phyloP scores from a whole-genome alignment of 768 basidiomycete genomes.

The Punctularia strigosozonata region DNA sequence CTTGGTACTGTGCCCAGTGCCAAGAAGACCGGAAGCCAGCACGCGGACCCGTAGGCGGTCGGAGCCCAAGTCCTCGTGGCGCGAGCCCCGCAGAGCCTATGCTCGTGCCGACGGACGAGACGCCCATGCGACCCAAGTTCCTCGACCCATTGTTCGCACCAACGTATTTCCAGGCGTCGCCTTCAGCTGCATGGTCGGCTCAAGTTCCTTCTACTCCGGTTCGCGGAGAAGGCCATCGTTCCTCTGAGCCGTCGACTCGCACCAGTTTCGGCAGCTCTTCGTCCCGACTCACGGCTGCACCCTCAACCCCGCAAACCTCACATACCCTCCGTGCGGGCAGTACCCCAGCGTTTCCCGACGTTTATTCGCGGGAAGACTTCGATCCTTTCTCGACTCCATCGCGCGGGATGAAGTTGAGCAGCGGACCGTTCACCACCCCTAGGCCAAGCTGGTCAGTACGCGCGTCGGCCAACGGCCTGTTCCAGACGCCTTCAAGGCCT shows the following conservation, averaged over 20 bases:
- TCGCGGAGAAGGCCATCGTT: constrained; percentile 12
- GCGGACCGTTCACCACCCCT: constrained; percentile 47
- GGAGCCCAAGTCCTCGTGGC: constrained; percentile 13
- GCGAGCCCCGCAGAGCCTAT: constrained; percentile 67
- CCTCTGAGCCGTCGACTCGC: too few species aligned
- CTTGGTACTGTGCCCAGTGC: constrained; percentile 64
- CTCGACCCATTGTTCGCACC: constrained; percentile 54
- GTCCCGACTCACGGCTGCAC: too few species aligned
- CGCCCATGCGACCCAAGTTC: constrained; percentile 22
- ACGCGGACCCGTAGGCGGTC: too few species aligned
- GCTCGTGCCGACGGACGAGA: constrained; percentile 56
- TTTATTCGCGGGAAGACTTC: constrained; percentile 38
- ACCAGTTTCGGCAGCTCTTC: too few species aligned
- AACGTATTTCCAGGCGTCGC: constrained; percentile 42
- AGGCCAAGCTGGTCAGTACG: constrained; percentile 39
- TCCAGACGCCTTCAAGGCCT: constrained; percentile 44
- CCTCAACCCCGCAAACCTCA: too few species aligned
- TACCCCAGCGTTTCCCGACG: constrained; percentile 26
- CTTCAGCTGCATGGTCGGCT: constrained; percentile 35
- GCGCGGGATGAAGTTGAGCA: constrained; percentile 60
- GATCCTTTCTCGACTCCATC: constrained; percentile 77
- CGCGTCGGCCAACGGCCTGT: constrained; percentile 29
- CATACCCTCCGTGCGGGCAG: constrained; percentile 28
- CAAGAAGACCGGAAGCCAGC: constrained; percentile 22
- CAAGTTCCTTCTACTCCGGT: constrained; percentile 38